A percentile compares a stretch with the other conserved stretches of the same genome.
phyloP scores from a whole-genome alignment of 495 filamentous ascomycete genomes.

The Aspergillus affinis region DNA sequence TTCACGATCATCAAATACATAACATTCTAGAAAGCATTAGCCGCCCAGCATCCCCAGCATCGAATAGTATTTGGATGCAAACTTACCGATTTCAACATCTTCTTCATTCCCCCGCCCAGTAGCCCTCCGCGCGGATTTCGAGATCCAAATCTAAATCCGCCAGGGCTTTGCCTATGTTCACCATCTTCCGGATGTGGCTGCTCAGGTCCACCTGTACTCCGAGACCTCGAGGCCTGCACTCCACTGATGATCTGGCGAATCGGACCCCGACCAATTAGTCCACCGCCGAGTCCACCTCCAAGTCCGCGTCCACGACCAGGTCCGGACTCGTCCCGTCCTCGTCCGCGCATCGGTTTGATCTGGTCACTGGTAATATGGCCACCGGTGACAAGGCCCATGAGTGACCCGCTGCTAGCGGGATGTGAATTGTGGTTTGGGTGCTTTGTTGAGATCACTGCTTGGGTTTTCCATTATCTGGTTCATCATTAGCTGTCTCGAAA shows the following conservation, averaged over 20 bases:
- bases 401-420: conserved; percentile 44
- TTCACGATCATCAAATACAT: conserved; percentile 55
- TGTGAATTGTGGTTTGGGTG: conserved; percentile 34
- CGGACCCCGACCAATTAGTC: not conserved
- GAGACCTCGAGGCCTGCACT: not conserved
- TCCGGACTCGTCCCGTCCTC: too few species aligned
- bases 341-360: not conserved
- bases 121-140: not conserved
- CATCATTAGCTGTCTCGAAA: not conserved
- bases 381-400: conserved; percentile 41
- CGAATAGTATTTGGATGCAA: not conserved
- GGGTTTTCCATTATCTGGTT: conserved; percentile 29
- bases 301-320: too few species aligned
- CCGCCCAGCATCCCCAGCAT: conserved; percentile 10
- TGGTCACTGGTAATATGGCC: conserved; percentile 31
- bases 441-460: conserved; percentile 26
- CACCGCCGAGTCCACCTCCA: not conserved
- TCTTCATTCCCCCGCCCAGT: conserved; percentile 12
- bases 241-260: not conserved
- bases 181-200: not conserved
- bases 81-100: conserved; percentile 29
- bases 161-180: not conserved
- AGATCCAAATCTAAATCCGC: not conserved
- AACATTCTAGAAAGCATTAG: conserved; percentile 36
- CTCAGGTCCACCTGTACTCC: not conserved